Evolutionary conservation across 2,329 filamentous ascomycete genomes (phyloP), one percentile per base, ranked within the genome.

Genomic region (Chrysoporthe puriensis): DNA sequence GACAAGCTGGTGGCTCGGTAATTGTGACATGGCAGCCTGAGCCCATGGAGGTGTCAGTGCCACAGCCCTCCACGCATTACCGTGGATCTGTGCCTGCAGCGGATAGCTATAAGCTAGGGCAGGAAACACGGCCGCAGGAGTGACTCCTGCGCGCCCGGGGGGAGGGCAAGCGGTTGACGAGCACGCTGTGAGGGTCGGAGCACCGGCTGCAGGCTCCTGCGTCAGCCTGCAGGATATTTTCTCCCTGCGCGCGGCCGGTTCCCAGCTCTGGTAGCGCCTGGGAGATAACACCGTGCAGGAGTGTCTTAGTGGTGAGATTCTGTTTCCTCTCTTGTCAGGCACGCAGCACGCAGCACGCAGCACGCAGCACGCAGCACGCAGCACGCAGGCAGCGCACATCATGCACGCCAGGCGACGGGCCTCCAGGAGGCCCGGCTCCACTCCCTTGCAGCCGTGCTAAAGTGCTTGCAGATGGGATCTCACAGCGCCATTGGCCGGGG

Each of bases 391-490:
- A 58, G 56, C 56, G 34, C 56, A 42, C n/a, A 60, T 60, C 40
- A 40, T 60, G 18, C 57, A 59, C 14, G 57, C 57, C 57, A 59
- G 36, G 40, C 57, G n/a, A 21, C 48, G 60, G 43, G 16, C 48
- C 4, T 14, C 11, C 50, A 11, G 32, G 50, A 13, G 32, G 50
- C 50, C 26, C 18, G 43, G 52, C 58, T 36, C 68, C 68, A 69
- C 68, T 60, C 43, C 34, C 40, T 58, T 59, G 66, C 66, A 69
- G 65, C 58, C 26, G 43, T 46, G 62, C 43, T 69, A 66, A 70
- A 70, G 69, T 70, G 69, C 63, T 70, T 70, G 69, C 69, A 70
- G 67, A 64, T 66, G 66, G 54, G 16, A 26, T 26, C 26, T n/a
- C 18, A 34, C 32, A 52, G 58, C 32, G 59, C 62, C 34, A 64